These are phyloP conservation scores for Astraeus odoratus DNA, from an alignment of 768 basidiomycete species.

Conservation along the genomic window DNA sequence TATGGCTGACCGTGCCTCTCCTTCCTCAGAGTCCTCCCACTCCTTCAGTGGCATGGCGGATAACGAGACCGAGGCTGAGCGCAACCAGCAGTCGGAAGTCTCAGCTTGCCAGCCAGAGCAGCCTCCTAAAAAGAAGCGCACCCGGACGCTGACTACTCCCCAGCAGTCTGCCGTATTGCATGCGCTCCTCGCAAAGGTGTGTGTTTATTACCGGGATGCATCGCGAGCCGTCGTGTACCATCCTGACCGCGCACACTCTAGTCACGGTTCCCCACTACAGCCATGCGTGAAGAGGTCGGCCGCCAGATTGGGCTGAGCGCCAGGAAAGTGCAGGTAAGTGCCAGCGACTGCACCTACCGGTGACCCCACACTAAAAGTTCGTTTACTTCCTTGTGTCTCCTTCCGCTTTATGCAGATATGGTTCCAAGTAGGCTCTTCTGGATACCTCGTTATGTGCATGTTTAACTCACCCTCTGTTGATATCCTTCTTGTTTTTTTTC, in stretches of 20 bases:
- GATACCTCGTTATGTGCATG: neutral
- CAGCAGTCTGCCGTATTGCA: slow-evolving; percentile 87
- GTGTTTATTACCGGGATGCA: slow-evolving; percentile 1
- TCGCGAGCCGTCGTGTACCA: neutral
- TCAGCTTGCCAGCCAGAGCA: slow-evolving; percentile 26
- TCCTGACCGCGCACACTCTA: slow-evolving; percentile 24
- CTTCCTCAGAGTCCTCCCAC: slow-evolving; percentile 30
- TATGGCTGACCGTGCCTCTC: slow-evolving; percentile 23
- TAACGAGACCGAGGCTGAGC: slow-evolving; percentile 46
- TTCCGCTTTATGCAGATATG: slow-evolving; percentile 51
- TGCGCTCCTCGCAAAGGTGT: slow-evolving; percentile 78
- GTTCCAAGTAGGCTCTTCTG: slow-evolving; percentile 59
- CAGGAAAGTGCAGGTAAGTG: slow-evolving; percentile 80
- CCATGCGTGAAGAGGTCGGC: slow-evolving; percentile 83
- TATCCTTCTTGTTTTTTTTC: slow-evolving; percentile 7
- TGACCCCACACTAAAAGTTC: slow-evolving; percentile 3
- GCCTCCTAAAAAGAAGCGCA: slow-evolving; percentile 56
- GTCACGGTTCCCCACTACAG: slow-evolving; percentile 87
- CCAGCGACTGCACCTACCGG: neutral
- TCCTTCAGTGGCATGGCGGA: slow-evolving; percentile 56
- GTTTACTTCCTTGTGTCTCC: slow-evolving; percentile 6
- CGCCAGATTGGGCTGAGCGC: slow-evolving; percentile 84
- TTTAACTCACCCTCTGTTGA: slow-evolving; percentile 10
- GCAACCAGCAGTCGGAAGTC: slow-evolving; percentile 34
- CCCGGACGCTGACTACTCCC: slow-evolving; percentile 81